These are phyloP conservation scores for Trametes elegans DNA, from an alignment of 768 basidiomycete genomes.

Conservation along the genomic window DNA sequence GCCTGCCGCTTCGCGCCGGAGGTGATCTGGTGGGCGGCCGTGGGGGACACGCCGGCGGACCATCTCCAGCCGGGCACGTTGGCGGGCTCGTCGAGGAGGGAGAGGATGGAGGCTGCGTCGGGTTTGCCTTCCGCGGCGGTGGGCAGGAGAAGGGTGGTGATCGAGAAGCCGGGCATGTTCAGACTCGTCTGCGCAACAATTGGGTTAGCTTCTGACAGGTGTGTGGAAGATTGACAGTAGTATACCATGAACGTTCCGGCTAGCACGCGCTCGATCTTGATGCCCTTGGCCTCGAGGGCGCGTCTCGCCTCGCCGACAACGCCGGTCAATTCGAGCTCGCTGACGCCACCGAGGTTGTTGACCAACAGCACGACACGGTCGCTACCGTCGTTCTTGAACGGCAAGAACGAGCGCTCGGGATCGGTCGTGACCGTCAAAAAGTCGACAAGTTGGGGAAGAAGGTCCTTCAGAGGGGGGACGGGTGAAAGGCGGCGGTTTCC, in stretches of 20 bases:
- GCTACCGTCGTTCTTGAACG: constrained; percentile 56
- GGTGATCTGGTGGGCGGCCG: constrained; percentile 27
- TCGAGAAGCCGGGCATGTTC: constrained; percentile 91
- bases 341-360: constrained; percentile 86
- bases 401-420: constrained; percentile 73
- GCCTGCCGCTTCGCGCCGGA: constrained; percentile 14
- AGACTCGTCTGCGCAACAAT: constrained; percentile 75
- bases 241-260: constrained; percentile 87
- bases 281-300: constrained; percentile 52
- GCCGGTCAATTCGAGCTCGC: constrained; percentile 76
- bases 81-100: constrained; percentile 63
- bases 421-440: constrained; percentile 72
- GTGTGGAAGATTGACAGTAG: too few relatives aligned
- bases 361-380: constrained; percentile 78
- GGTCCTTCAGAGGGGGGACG: constrained; percentile 64
- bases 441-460: constrained; percentile 68
- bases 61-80: constrained; percentile 86
- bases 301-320: constrained; percentile 61
- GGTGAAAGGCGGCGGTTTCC: constrained; percentile 69
- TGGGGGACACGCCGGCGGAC: constrained; percentile 47
- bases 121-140: constrained; percentile 37
- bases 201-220: too few relatives aligned
- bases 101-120: constrained; percentile 47
- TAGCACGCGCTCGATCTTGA: constrained; percentile 61
- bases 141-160: constrained; percentile 80